These are phyloP conservation scores for Ophidiomyces ophidiicola DNA, from an alignment of 2,329 filamentous ascomycete species.

Conservation along the genomic window DNA sequence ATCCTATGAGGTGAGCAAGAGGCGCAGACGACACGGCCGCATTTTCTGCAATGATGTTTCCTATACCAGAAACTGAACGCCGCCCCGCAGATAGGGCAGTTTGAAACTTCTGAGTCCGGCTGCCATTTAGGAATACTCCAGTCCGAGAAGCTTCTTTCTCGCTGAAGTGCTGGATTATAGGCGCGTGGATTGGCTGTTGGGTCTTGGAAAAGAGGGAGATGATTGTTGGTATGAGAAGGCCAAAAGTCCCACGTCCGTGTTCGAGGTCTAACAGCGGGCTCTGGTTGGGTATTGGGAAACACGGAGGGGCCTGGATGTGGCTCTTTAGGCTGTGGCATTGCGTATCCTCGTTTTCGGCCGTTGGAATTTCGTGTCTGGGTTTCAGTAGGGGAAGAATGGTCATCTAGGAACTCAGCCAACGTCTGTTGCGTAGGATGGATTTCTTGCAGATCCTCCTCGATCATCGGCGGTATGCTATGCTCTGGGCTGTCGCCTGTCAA, in stretches of 20 bases:
- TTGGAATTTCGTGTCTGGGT: neutral
- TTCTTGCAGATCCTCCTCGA: neutral
- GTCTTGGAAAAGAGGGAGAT: constrained; percentile 26
- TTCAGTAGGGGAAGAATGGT: neutral
- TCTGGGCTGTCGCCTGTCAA: constrained; percentile 7
- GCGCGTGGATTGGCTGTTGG: constrained; percentile 13
- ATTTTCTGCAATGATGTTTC: constrained; percentile 95
- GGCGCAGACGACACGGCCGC: constrained; percentile 80
- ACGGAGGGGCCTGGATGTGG: no score
- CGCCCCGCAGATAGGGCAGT: constrained; percentile 71
- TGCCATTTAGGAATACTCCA: constrained; percentile 69
- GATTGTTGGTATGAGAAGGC: constrained; percentile 24
- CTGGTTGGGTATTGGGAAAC: constrained; percentile 1
- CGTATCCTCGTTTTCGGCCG: neutral
- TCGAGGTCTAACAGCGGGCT: neutral
- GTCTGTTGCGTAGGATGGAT: constrained; percentile 3
- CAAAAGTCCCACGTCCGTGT: constrained; percentile 11
- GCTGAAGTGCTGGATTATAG: constrained; percentile 20
- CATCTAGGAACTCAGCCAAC: constrained; percentile 11
- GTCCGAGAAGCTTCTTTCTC: constrained; percentile 23
- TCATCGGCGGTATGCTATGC: neutral
- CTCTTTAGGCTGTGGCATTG: neutral
- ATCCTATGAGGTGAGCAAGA: constrained; percentile 88
- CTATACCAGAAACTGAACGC: constrained; percentile 75
- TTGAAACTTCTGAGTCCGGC: constrained; percentile 67